Evolutionary conservation across 108 stramenopile genomes (phyloP).

Genomic region (Pseudonitzschia multistriata): DNA sequence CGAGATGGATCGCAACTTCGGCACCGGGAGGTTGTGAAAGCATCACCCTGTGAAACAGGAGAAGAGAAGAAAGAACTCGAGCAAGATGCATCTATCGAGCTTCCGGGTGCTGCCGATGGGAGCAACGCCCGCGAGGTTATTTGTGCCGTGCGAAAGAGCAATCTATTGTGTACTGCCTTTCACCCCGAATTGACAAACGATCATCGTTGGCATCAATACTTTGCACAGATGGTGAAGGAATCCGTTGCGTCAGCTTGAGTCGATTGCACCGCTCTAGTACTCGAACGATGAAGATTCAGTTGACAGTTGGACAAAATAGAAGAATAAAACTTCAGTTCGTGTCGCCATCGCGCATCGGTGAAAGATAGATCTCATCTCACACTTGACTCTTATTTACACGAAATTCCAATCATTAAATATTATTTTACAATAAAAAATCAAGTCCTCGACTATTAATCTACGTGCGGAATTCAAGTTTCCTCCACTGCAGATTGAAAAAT

Average conservation of each 20-base stretch:
- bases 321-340: too few species aligned
- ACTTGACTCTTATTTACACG: too few species aligned
- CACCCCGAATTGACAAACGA: constrained; percentile 97
- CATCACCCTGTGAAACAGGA: neutral
- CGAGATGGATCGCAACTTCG: constrained; percentile 47
- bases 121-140: constrained; percentile 90
- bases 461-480: too few species aligned
- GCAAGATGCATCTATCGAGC: constrained; percentile 36
- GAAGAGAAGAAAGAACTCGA: constrained; percentile 35
- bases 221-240: constrained; percentile 76
- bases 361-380: too few species aligned
- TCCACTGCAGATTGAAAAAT: too few species aligned
- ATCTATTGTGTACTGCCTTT: constrained; percentile 92
- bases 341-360: too few species aligned
- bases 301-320: too few species aligned
- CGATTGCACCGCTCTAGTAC: too few species aligned
- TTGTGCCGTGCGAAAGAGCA: constrained; percentile 82
- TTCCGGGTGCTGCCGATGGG: constrained; percentile 83
- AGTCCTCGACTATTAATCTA: too few species aligned
- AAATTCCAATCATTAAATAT: too few species aligned
- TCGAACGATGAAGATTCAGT: too few species aligned
- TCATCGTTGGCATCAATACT: constrained; percentile 92
- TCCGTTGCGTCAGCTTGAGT: neutral
- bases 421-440: too few species aligned
- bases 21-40: constrained; percentile 48